Conservation (phyloP, 345 rosid species). For the Gossypium herbaceum region DNA sequence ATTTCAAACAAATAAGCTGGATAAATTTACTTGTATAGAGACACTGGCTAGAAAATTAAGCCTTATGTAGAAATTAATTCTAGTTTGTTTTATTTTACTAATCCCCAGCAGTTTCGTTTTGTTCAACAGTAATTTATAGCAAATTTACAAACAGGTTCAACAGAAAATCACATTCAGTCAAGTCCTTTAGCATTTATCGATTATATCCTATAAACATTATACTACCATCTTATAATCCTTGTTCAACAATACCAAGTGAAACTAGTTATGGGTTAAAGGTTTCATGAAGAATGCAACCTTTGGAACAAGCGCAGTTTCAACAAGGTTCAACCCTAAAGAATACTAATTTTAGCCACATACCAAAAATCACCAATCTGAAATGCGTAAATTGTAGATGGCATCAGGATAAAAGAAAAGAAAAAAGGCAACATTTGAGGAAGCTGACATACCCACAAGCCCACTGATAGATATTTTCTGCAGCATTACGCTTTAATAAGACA, state of each 20-base stretch:
- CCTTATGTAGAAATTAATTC: neutral
- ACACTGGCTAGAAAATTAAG: neutral
- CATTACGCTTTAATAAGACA: constrained; percentile 69
- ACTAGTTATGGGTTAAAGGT: neutral
- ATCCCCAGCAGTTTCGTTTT: neutral
- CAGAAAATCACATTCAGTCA: neutral
- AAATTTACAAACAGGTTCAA: neutral
- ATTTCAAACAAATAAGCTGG: neutral
- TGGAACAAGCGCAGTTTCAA: neutral
- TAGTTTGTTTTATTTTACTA: neutral
- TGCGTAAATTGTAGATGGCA: neutral
- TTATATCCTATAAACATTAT: neutral
- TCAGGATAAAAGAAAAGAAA: neutral
- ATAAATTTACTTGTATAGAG: neutral
- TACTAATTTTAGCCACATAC: neutral
- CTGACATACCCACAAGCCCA: constrained; percentile 87
- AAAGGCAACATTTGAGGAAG: neutral
- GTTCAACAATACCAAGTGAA: neutral
- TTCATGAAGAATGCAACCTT: neutral
- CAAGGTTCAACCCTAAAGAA: neutral
- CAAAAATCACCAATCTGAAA: neutral
- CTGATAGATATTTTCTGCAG: constrained; percentile 74
- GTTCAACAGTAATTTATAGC: neutral
- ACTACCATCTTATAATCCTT: neutral
- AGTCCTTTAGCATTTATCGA: neutral